Percentiles rank a stretch among this genome's conserved stretches.
Evolutionary conservation across 768 basidiomycete species (phyloP).

Genomic region (Boletus sp.): DNA sequence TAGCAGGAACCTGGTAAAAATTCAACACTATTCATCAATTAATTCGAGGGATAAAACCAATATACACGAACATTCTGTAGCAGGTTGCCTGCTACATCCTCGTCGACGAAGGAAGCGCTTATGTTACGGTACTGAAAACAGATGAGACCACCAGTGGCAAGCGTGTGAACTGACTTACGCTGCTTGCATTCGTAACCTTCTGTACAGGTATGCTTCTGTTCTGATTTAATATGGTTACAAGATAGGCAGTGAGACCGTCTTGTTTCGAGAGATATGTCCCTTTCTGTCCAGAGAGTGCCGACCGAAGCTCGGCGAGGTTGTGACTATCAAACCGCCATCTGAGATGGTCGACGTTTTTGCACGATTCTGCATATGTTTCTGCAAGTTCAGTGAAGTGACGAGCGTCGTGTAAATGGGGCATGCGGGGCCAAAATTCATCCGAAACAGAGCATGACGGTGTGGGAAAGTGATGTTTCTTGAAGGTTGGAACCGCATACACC

Average conservation of each 20-base stretch:
- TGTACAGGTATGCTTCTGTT: conserved; percentile 10
- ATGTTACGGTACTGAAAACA: conserved; percentile 19
- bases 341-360: conserved; percentile 11
- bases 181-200: conserved; percentile 27
- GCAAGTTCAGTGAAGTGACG: conserved; percentile 19
- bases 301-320: conserved; percentile 15
- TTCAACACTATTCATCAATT: neutral
- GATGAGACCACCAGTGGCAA: neutral
- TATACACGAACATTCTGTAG: conserved; percentile 20
- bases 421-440: conserved; percentile 14
- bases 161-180: conserved; percentile 16
- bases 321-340: conserved; percentile 12
- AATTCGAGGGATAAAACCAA: neutral
- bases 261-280: conserved; percentile 20
- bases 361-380: conserved; percentile 9
- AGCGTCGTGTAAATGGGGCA: conserved; percentile 26
- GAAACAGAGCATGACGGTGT: conserved; percentile 11
- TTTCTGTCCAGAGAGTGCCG: conserved; percentile 5
- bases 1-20: conserved; percentile 5
- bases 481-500: conserved; percentile 19
- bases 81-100: conserved; percentile 17
- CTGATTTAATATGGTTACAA: conserved; percentile 22
- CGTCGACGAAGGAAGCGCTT: conserved; percentile 16
- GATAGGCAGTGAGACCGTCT: conserved; percentile 31
- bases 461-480: conserved; percentile 23